phyloP scores from a whole-genome alignment of 768 basidiomycete species.

The Chalciporus chontae region DNA sequence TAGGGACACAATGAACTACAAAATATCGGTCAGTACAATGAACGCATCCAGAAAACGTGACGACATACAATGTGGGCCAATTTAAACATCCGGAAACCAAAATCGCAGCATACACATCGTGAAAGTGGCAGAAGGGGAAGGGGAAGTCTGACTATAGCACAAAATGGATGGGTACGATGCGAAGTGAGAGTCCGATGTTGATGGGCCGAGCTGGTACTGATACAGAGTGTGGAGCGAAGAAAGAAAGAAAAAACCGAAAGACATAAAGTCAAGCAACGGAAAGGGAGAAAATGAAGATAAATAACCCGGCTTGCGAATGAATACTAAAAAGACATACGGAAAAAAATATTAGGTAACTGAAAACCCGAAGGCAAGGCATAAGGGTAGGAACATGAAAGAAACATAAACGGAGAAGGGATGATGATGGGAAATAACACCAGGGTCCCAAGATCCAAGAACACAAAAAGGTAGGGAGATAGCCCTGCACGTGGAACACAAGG shows the following conservation, averaged over 20 bases:
- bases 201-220: slow-evolving; percentile 32
- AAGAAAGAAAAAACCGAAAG: neutral
- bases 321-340: slow-evolving; percentile 28
- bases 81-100: slow-evolving; percentile 29
- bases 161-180: slow-evolving; percentile 29
- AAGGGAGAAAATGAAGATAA: slow-evolving; percentile 8
- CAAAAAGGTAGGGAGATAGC: slow-evolving; percentile 25
- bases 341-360: slow-evolving; percentile 20
- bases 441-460: slow-evolving; percentile 44
- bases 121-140: neutral
- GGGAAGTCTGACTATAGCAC: slow-evolving; percentile 20
- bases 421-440: slow-evolving; percentile 21
- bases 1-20: slow-evolving; percentile 27
- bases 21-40: slow-evolving; percentile 7
- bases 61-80: slow-evolving; percentile 25
- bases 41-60: neutral
- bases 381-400: slow-evolving; percentile 8
- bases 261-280: neutral
- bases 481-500: slow-evolving; percentile 21
- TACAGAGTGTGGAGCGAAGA: slow-evolving; percentile 18
- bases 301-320: slow-evolving; percentile 16
- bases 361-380: slow-evolving; percentile 22
- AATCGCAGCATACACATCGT: slow-evolving; percentile 33
- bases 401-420: slow-evolving; percentile 14
- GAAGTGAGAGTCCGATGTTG: slow-evolving; percentile 30